Evolutionary conservation across 2,329 filamentous ascomycete genomes (phyloP).

Genomic region (Microcyclospora pomicola): DNA sequence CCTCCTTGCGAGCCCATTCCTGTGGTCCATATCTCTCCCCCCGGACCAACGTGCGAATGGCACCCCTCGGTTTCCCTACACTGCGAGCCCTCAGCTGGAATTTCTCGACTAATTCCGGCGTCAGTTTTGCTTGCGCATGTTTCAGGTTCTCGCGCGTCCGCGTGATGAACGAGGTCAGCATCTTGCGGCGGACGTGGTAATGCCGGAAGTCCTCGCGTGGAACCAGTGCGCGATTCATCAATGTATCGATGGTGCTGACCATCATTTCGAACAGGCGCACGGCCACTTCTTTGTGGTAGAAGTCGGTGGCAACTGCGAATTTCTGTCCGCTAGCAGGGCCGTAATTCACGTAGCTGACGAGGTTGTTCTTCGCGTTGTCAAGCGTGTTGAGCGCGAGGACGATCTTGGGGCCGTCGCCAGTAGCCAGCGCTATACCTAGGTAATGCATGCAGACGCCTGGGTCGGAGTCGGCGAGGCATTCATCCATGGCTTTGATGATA

Average conservation of each 20-base stretch:
- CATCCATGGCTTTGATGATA: constrained; percentile 48
- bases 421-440: constrained; percentile 41
- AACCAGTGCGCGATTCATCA: constrained; percentile 12
- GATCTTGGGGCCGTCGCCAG: constrained; percentile 16
- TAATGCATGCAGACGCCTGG: constrained; percentile 40
- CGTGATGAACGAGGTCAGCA: constrained; percentile 10
- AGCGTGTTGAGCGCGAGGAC: constrained; percentile 13
- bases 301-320: constrained; percentile 1
- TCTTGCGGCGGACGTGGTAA: constrained; percentile 10
- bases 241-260: constrained; percentile 17
- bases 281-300: constrained; percentile 5
- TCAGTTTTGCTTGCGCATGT: background rate
- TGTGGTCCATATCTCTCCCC: too few relatives aligned
- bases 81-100: too few relatives aligned
- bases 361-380: constrained; percentile 10
- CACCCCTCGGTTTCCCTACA: too few relatives aligned
- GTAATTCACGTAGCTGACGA: constrained; percentile 11
- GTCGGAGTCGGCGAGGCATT: constrained; percentile 34
- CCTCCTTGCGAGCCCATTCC: too few relatives aligned
- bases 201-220: constrained; percentile 6
- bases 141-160: background rate
- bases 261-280: constrained; percentile 11
- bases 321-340: constrained; percentile 5
- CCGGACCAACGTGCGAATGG: too few relatives aligned
- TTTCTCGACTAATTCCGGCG: too few relatives aligned